A percentile compares a stretch with the other conserved stretches of the same genome.
These are phyloP conservation scores for Penicillium sumatraense DNA, from an alignment of 2,329 filamentous ascomycete species.

Conservation along the genomic window DNA sequence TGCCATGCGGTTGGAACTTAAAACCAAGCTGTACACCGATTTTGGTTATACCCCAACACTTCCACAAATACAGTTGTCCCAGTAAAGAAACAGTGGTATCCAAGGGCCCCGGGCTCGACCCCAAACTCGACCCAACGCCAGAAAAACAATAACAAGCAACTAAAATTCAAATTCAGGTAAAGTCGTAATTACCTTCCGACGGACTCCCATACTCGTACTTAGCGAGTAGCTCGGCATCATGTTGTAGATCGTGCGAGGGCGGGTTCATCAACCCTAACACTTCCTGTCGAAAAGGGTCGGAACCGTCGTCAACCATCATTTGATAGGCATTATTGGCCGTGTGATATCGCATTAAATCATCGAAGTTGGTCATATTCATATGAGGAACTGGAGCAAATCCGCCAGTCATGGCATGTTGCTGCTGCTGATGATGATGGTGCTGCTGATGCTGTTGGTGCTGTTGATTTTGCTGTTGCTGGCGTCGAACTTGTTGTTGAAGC, in stretches of 20 bases:
- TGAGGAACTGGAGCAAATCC: constrained; percentile 40
- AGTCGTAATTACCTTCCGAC: constrained; percentile 42
- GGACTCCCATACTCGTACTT: constrained; percentile 46
- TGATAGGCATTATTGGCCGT: constrained; percentile 44
- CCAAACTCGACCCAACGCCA: not conserved
- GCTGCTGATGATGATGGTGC: constrained; percentile 32
- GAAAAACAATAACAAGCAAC: not conserved
- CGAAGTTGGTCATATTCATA: constrained; percentile 40
- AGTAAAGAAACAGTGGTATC: constrained; percentile 9
- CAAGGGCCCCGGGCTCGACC: not conserved
- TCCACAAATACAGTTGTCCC: constrained; percentile 8
- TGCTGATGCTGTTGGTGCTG: constrained; percentile 45
- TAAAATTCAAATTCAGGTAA: constrained; percentile 27
- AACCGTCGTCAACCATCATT: constrained; percentile 47
- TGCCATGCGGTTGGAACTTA: not conserved
- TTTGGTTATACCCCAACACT: constrained; percentile 2
- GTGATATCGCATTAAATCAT: constrained; percentile 45
- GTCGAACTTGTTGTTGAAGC: constrained; percentile 50
- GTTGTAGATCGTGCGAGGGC: constrained; percentile 44
- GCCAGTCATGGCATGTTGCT: constrained; percentile 42
- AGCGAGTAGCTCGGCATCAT: constrained; percentile 45
- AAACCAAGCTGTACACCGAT: constrained; percentile 12
- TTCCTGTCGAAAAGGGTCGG: constrained; percentile 44
- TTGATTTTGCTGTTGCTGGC: constrained; percentile 44
- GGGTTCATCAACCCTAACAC: constrained; percentile 45